phyloP scores from a whole-genome alignment of 208 protist species.

The Trypanosoma lewisi region DNA sequence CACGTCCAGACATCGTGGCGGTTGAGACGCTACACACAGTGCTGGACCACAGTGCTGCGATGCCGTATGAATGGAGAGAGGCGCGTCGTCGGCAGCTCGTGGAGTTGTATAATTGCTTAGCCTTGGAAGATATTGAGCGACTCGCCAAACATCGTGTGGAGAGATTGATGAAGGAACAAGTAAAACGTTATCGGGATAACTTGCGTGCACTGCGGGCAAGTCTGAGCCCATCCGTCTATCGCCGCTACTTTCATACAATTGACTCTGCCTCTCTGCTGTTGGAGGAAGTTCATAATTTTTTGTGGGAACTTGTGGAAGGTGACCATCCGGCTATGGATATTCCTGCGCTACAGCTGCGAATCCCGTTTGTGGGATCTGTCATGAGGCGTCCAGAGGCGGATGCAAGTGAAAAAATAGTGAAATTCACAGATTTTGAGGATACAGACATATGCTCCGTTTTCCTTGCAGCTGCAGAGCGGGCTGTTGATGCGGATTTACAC shows the following conservation, averaged over 20 bases:
- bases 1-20: conserved; percentile 66
- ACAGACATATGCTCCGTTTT: conserved; percentile 74
- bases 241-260: conserved; percentile 59
- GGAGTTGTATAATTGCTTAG: conserved; percentile 77
- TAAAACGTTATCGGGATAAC: conserved; percentile 65
- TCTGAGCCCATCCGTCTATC: conserved; percentile 69
- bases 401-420: conserved; percentile 13
- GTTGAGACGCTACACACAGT: conserved; percentile 89
- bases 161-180: conserved; percentile 54
- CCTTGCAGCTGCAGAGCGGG: conserved; percentile 69
- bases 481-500: conserved; percentile 65
- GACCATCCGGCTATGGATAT: conserved; percentile 77
- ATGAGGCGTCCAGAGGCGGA: conserved; percentile 44
- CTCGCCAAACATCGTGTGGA: conserved; percentile 57
- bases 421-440: conserved; percentile 70
- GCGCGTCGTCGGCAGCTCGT: conserved; percentile 78
- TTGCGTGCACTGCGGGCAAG: conserved; percentile 55
- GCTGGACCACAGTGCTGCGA: conserved; percentile 69
- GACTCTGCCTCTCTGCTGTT: conserved; percentile 51
- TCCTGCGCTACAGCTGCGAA: conserved; percentile 59
- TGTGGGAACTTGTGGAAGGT: conserved; percentile 78
- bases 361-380: conserved; percentile 73
- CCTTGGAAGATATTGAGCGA: conserved; percentile 67
- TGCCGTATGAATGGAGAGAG: conserved; percentile 78
- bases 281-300: conserved; percentile 74